These are phyloP conservation scores for Lactuca saligna DNA, from an alignment of 129 eudicot species.

Conservation along the genomic window DNA sequence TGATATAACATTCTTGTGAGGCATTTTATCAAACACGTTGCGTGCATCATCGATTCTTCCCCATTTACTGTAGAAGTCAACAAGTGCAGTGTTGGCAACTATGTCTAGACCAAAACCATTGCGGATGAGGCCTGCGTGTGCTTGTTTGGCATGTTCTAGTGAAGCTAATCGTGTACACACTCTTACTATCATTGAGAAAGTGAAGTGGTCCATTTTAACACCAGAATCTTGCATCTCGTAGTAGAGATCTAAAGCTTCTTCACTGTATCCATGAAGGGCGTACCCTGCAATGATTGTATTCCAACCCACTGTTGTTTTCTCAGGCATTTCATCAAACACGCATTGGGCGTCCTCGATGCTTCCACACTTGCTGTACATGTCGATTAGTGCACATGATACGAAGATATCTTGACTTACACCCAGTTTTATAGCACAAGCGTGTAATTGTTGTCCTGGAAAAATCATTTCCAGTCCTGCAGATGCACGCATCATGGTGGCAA, in stretches of 20 bases:
- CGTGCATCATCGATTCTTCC: slow-evolving; percentile 83
- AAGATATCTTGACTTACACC: slow-evolving; percentile 47
- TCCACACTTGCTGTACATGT: slow-evolving; percentile 93
- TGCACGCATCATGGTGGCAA: slow-evolving; percentile 71
- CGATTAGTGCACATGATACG: slow-evolving; percentile 77
- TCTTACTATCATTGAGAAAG: slow-evolving; percentile 67
- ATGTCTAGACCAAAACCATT: slow-evolving; percentile 70
- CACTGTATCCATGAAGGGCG: slow-evolving; percentile 79
- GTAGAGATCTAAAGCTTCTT: slow-evolving; percentile 72
- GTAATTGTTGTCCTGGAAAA: slow-evolving; percentile 71
- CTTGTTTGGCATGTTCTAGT: slow-evolving; percentile 77
- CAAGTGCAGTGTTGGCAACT: slow-evolving; percentile 84
- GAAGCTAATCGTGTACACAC: slow-evolving; percentile 79
- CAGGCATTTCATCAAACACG: slow-evolving; percentile 68
- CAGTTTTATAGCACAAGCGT: slow-evolving; percentile 66
- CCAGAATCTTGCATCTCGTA: slow-evolving; percentile 84
- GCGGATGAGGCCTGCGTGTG: slow-evolving; percentile 84
- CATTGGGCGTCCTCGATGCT: slow-evolving; percentile 65
- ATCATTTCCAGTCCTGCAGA: slow-evolving; percentile 68
- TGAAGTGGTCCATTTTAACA: slow-evolving; percentile 78
- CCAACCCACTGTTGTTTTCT: slow-evolving; percentile 82
- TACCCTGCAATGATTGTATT: slow-evolving; percentile 80
- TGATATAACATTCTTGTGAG: slow-evolving; percentile 58
- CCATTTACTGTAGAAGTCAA: slow-evolving; percentile 94
- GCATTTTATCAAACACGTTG: slow-evolving; percentile 74